Evolutionary conservation across 805 yeast genomes (phyloP).

Genomic region (Candida alai): DNA sequence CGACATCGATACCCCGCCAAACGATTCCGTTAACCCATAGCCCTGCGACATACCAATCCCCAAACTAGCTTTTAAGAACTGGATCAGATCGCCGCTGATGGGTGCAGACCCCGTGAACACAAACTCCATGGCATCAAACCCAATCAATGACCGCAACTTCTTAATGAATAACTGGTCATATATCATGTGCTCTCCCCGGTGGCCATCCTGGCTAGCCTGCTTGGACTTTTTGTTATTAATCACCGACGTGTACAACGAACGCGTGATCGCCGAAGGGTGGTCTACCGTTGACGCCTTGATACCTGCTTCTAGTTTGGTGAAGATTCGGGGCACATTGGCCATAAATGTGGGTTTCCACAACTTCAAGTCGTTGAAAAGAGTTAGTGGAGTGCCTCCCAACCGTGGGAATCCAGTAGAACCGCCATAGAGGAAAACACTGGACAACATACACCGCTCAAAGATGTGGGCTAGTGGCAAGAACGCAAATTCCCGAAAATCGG

Average conservation of each 20-base stretch:
- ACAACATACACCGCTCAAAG: conserved; percentile 47
- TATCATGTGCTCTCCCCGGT: conserved; percentile 29
- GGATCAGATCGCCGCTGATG: conserved; percentile 55
- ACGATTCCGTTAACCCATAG: conserved; percentile 67
- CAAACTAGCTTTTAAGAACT: conserved; percentile 57
- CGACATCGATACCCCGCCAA: conserved; percentile 49
- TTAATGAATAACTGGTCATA: conserved; percentile 35
- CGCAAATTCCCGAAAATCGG: conserved; percentile 25
- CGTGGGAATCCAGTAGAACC: conserved; percentile 50
- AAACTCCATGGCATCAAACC: conserved; percentile 23
- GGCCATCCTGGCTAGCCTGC: conserved; percentile 38
- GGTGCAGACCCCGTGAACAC: conserved; percentile 63
- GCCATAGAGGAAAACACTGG: conserved; percentile 45
- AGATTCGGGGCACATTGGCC: conserved; percentile 36
- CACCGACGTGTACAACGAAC: conserved; percentile 19
- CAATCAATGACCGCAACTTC: conserved; percentile 33
- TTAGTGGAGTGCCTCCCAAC: conserved; percentile 25
- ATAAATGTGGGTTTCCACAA: conserved; percentile 25
- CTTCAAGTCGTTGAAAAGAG: conserved; percentile 27
- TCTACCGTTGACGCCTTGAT: conserved; percentile 21
- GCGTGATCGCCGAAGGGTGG: conserved; percentile 7
- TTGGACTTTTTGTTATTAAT: conserved; percentile 17
- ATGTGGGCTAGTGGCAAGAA: conserved; percentile 61
- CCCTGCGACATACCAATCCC: conserved; percentile 61
- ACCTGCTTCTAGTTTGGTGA: conserved; percentile 30